Evolutionary conservation across 2,329 filamentous ascomycete species (phyloP), one percentile per base, ranked within the genome.

Genomic region (Aspergillus versicolor): DNA sequence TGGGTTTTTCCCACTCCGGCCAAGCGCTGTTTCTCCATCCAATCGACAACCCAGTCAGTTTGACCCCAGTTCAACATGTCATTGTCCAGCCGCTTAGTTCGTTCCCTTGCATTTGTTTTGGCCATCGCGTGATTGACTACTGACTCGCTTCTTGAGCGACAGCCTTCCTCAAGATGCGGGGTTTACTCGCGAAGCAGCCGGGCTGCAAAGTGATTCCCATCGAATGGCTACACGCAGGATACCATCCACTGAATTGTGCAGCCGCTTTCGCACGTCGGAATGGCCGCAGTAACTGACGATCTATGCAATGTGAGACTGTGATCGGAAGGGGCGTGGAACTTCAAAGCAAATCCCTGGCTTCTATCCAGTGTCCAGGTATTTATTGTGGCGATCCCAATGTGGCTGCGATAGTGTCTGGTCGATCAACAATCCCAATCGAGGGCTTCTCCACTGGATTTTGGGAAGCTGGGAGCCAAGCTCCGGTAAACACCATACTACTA

Each of bases 1-100:
- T 21, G 45, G 21, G 30, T 52, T 56, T 56, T 47, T 52, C 48
- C 54, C 34, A 12, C 12, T 56, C 48, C 42, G 54, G 48, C 13
- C n/a, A 40, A 19, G 24, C 22, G 27, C 15, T 21, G 22, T n/a
- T 17, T 17, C 22, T 7, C 12, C 34, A 15, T 21, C 40, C 40
- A 42, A 17, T 42, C n/a, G 40, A 42, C 40, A 42, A 13, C 37
- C 15, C 7, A 4, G 15, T 40, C 37, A 7, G 17, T 17, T 42
- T 11, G 17, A 11, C 40, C 21, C n/a, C 40, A 11, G n/a, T 42
- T n/a, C 7, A 13, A n/a, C 34, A 13, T 3, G 15, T 21, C 21
- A 21, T 21, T 4, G 21, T 47, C 44, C 15, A 27, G 43, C 19
- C 27, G 12, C 22, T 17, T 21, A 8, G 12, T 27, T 17, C 19